Evolutionary conservation across 2,329 filamentous ascomycete species (phyloP), one percentile per base, ranked within the genome.

Genomic region (Colletotrichum costaricense): DNA sequence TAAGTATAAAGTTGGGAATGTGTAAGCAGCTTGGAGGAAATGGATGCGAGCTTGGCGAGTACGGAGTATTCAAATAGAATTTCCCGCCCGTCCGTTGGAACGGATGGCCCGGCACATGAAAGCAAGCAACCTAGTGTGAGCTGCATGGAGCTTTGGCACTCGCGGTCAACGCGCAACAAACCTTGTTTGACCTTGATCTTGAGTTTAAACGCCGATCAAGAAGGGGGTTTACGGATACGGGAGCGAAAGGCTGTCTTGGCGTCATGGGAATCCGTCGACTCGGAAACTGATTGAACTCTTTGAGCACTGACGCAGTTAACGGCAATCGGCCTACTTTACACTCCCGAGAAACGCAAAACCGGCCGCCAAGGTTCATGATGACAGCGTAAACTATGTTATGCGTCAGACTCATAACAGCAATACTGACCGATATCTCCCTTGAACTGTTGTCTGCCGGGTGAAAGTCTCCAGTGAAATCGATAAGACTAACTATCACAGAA

Each of bases 161-260:
- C 57, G 22, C 64, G 14, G 63, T 67, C 26, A 58, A 68, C 65
- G 28, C 52, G n/a, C 19, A 46, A 66, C 6, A 52, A 68, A 68
- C 66, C 54, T 26, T 28, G 3, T 49, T 67, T 30, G 19, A 28
- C 35, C 52, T 9, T 67, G 30, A 7, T 24, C 14, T 22, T 22
- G 69, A 63, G 46, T 26, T n/a, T 46, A 19, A 30, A 22, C 16
- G 42, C 24, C 24, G 55, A 59, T 35, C 30, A 38, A 58, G 16
- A 14, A n/a, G n/a, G 14, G 19, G 26, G 26, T 3, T 22, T 57
- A 58, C 24, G 19, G 35, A 24, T 49, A n/a, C 19, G 42, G 42
- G 19, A 49, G 42, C 38, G 38, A 54, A 28, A 59, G 62, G 42
- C 35, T 42, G 38, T 5, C 19, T 42, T 52, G 28, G 38, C 68